phyloP scores from a whole-genome alignment of 2,329 filamentous ascomycete species.

The Rhinocladiella similis region DNA sequence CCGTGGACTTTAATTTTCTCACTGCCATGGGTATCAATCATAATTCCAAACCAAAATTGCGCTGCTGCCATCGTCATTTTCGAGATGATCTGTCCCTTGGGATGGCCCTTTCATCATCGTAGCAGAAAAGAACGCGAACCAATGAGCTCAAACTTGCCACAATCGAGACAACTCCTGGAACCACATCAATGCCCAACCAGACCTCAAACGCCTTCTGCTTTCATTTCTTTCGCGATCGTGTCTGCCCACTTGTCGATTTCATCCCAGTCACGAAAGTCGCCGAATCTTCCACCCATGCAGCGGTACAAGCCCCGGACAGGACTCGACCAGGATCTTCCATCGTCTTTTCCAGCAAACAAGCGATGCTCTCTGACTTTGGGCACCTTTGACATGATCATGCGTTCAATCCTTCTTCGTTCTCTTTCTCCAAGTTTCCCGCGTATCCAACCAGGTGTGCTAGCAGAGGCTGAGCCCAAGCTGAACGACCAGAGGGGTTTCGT shows the following conservation, averaged over 20 bases:
- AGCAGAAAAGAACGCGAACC: not conserved
- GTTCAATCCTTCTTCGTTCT: slow-evolving; percentile 10
- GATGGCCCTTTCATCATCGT: too few species aligned
- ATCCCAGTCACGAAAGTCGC: slow-evolving; percentile 21
- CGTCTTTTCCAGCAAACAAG: slow-evolving; percentile 22
- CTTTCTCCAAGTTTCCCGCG: slow-evolving; percentile 9
- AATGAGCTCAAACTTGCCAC: too few species aligned
- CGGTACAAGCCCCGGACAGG: slow-evolving; percentile 14
- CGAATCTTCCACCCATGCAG: slow-evolving; percentile 21
- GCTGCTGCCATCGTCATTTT: too few species aligned
- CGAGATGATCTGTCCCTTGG: too few species aligned
- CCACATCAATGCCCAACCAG: too few species aligned
- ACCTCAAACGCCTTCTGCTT: slow-evolving; percentile 1
- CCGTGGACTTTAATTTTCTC: too few species aligned
- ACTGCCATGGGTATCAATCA: too few species aligned
- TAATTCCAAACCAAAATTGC: too few species aligned
- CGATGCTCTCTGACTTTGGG: slow-evolving; percentile 22
- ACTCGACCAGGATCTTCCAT: slow-evolving; percentile 8
- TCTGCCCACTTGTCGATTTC: slow-evolving; percentile 23
- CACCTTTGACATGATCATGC: slow-evolving; percentile 10
- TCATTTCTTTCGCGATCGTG: slow-evolving; percentile 22
- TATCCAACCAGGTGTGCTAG: slow-evolving; percentile 12
- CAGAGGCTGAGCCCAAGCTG: slow-evolving; percentile 19
- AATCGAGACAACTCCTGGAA: too few species aligned
- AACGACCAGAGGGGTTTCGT: slow-evolving; percentile 22